phyloP scores from a whole-genome alignment of 129 eudicot genomes.

The Flaveria linearis region DNA sequence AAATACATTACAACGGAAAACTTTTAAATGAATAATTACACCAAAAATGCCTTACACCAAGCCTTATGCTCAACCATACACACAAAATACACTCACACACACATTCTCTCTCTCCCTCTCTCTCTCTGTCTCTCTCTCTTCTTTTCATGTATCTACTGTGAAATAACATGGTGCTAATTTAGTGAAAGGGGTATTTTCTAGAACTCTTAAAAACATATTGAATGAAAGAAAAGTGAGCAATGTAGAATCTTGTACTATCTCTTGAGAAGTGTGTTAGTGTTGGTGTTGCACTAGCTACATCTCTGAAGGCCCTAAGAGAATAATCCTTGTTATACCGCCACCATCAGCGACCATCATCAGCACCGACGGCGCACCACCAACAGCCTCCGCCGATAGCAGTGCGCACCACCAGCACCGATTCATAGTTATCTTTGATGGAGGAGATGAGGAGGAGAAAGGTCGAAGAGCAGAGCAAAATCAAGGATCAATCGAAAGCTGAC shows the following conservation, averaged over 20 bases:
- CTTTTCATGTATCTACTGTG: slow-evolving; percentile 16
- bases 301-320: slow-evolving; percentile 39
- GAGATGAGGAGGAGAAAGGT: no score
- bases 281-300: slow-evolving; percentile 35
- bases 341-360: no score
- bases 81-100: background rate
- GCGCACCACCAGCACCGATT: no score
- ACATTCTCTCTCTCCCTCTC: slow-evolving; percentile 12
- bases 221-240: slow-evolving; percentile 37
- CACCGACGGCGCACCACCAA: no score
- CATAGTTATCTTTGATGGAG: no score
- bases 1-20: no score
- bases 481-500: no score
- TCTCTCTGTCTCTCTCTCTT: background rate
- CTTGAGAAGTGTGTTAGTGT: slow-evolving; percentile 48
- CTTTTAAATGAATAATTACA: no score
- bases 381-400: no score
- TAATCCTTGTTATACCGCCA: slow-evolving; percentile 43
- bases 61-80: background rate
- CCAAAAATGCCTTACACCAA: no score
- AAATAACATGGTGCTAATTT: slow-evolving; percentile 29
- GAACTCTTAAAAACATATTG: slow-evolving; percentile 43
- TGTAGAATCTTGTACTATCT: slow-evolving; percentile 57
- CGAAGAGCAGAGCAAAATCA: no score
- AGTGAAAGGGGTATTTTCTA: slow-evolving; percentile 35